Percentiles rank a stretch among this genome's conserved stretches.
Conservation (phyloP, 768 basidiomycete species). For the Psilocybe subaeruginosa region DNA sequence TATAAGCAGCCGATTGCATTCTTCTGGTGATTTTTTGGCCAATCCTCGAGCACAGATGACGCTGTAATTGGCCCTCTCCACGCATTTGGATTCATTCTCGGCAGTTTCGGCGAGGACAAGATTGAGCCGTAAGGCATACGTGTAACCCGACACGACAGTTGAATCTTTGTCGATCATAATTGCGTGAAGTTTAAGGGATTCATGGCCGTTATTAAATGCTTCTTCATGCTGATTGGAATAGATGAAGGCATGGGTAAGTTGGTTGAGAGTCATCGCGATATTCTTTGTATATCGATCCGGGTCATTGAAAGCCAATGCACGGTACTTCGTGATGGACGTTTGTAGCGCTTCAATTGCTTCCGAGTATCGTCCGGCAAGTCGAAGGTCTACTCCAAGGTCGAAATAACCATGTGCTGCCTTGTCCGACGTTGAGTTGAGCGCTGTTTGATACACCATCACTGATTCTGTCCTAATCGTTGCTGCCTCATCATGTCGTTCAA, state of each 20-base stretch:
- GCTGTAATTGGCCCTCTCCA: slow-evolving; percentile 4
- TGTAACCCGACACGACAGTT: not conserved
- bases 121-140: slow-evolving; percentile 6
- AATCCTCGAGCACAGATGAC: slow-evolving; percentile 3
- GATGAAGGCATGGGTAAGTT: slow-evolving; percentile 5
- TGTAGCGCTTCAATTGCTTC: slow-evolving; percentile 12
- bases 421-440: slow-evolving; percentile 3
- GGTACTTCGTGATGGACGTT: slow-evolving; percentile 13
- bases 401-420: slow-evolving; percentile 15
- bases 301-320: slow-evolving; percentile 10
- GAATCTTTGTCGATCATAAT: slow-evolving; percentile 4
- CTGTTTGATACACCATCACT: slow-evolving; percentile 10
- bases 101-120: not conserved
- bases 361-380: slow-evolving; percentile 3
- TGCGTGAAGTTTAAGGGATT: slow-evolving; percentile 7
- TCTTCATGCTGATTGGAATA: slow-evolving; percentile 4
- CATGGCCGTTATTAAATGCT: slow-evolving; percentile 15
- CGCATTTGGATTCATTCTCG: slow-evolving; percentile 8
- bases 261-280: slow-evolving; percentile 11
- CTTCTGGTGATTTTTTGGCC: slow-evolving; percentile 1
- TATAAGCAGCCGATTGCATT: not conserved
- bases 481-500: slow-evolving; percentile 18
- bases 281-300: slow-evolving; percentile 11
- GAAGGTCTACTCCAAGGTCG: slow-evolving; percentile 14
- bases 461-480: slow-evolving; percentile 11